These are phyloP conservation scores for Pestalotiopsis sp. DNA, from an alignment of 2,329 filamentous ascomycete genomes.

Conservation along the genomic window DNA sequence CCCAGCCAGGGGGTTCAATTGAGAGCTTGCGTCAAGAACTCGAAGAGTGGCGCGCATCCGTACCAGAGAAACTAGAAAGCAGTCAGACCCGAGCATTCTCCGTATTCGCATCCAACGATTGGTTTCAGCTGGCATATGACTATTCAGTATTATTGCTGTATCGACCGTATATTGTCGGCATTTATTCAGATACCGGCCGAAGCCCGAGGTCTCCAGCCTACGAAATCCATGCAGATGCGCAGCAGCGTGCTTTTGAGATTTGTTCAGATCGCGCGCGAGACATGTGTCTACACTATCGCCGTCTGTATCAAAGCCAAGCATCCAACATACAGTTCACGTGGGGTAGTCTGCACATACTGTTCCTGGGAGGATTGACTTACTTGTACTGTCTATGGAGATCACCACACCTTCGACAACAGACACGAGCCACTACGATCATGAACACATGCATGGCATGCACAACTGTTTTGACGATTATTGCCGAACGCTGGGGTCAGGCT, in stretches of 20 bases:
- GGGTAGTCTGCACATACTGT: slow-evolving; percentile 16
- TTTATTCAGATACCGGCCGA: not conserved
- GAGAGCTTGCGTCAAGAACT: slow-evolving; percentile 27
- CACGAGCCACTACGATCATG: slow-evolving; percentile 22
- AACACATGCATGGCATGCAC: slow-evolving; percentile 32
- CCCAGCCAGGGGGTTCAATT: slow-evolving; percentile 18
- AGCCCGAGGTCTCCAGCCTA: not conserved
- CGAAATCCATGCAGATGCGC: not conserved
- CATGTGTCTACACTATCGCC: slow-evolving; percentile 13
- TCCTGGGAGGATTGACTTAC: slow-evolving; percentile 19
- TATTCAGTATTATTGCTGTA: slow-evolving; percentile 2
- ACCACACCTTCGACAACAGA: slow-evolving; percentile 17
- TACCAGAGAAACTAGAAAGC: slow-evolving; percentile 20
- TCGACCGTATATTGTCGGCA: slow-evolving; percentile 22
- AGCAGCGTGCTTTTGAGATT: slow-evolving; percentile 19
- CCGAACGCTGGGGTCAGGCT: slow-evolving; percentile 32
- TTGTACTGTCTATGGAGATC: slow-evolving; percentile 38
- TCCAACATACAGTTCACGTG: slow-evolving; percentile 16
- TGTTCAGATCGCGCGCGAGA: slow-evolving; percentile 16
- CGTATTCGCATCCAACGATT: slow-evolving; percentile 18
- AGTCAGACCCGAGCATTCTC: slow-evolving; percentile 22
- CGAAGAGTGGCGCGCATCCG: slow-evolving; percentile 27
- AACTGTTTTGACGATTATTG: slow-evolving; percentile 33
- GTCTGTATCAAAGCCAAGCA: slow-evolving; percentile 21
- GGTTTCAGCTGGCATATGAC: slow-evolving; percentile 12